Evolutionary conservation across 805 yeast species (phyloP).

Genomic region (Sugiyamaella boreocaroliniensis): DNA sequence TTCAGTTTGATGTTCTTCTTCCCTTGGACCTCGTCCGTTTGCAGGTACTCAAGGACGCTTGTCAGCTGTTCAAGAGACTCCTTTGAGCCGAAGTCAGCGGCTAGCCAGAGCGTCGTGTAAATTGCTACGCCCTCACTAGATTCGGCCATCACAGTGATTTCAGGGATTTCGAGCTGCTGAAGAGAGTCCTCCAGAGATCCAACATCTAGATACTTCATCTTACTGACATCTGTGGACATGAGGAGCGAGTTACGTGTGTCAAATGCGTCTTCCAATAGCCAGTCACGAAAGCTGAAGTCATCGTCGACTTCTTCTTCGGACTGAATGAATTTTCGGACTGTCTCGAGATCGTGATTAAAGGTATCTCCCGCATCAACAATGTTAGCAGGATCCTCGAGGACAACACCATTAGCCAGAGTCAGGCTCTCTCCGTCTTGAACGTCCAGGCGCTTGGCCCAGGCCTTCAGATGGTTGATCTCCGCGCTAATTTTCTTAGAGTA

Average conservation of each 20-base stretch:
- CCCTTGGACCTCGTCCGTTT: not conserved
- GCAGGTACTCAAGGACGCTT: constrained; percentile 29
- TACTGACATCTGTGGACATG: not conserved
- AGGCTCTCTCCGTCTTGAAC: constrained; percentile 44
- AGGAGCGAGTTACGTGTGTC: not conserved
- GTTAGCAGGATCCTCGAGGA: constrained; percentile 11
- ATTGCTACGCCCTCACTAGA: not conserved
- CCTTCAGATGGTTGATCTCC: constrained; percentile 11
- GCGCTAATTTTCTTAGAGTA: constrained; percentile 4
- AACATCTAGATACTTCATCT: not conserved
- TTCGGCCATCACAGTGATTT: not conserved
- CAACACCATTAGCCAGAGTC: constrained; percentile 61
- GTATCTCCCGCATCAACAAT: constrained; percentile 9
- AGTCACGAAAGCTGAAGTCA: not conserved
- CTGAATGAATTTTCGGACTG: constrained; percentile 16
- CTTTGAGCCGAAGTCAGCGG: constrained; percentile 47
- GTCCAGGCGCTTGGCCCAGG: constrained; percentile 31
- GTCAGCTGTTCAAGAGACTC: constrained; percentile 40
- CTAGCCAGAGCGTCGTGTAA: constrained; percentile 40
- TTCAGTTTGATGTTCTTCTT: constrained; percentile 5
- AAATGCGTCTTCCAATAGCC: not conserved
- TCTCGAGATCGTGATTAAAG: constrained; percentile 46
- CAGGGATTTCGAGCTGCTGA: not conserved
- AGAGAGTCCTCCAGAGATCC: constrained; percentile 3
- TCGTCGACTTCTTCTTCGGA: constrained; percentile 7